These are phyloP conservation scores for Aureobasidium sp. DNA, from an alignment of 2,329 filamentous ascomycete genomes.

Conservation along the genomic window DNA sequence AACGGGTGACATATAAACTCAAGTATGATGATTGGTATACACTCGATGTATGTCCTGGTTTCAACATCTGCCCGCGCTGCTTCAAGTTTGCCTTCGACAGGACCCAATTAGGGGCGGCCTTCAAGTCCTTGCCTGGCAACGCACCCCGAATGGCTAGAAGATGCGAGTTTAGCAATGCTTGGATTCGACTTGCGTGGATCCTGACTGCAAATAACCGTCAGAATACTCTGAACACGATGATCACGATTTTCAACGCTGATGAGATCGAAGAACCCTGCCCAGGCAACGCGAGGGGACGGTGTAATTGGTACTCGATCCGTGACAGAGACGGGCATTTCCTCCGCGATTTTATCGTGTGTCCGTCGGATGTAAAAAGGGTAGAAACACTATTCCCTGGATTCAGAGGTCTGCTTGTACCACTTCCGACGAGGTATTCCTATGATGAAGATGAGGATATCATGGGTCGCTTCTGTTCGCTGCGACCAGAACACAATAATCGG, in stretches of 20 bases:
- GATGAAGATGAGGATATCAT: slow-evolving; percentile 17
- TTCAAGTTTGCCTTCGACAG: slow-evolving; percentile 61
- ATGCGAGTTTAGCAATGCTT: slow-evolving; percentile 76
- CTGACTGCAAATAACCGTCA: slow-evolving; percentile 65
- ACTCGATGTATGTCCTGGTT: slow-evolving; percentile 59
- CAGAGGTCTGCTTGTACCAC: slow-evolving; percentile 53
- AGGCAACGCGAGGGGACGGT: slow-evolving; percentile 47
- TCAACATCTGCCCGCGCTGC: slow-evolving; percentile 79
- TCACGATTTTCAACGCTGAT: slow-evolving; percentile 58
- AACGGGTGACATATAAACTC: slow-evolving; percentile 53
- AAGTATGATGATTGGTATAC: slow-evolving; percentile 76
- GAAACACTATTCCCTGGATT: slow-evolving; percentile 68
- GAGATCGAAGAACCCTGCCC: slow-evolving; percentile 51
- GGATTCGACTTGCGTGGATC: slow-evolving; percentile 79
- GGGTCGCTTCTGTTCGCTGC: slow-evolving; percentile 60
- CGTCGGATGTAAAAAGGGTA: slow-evolving; percentile 63
- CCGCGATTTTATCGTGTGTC: slow-evolving; percentile 67
- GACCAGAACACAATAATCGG: slow-evolving; percentile 48
- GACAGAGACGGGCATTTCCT: slow-evolving; percentile 62
- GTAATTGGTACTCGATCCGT: slow-evolving; percentile 68
- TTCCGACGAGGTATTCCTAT: slow-evolving; percentile 38
- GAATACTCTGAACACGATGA: slow-evolving; percentile 60
- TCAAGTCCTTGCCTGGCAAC: slow-evolving; percentile 55
- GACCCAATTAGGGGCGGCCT: slow-evolving; percentile 60
- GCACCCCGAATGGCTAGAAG: slow-evolving; percentile 35